phyloP scores from a whole-genome alignment of 2,329 filamentous ascomycete genomes.

The Colletotrichum lentis region DNA sequence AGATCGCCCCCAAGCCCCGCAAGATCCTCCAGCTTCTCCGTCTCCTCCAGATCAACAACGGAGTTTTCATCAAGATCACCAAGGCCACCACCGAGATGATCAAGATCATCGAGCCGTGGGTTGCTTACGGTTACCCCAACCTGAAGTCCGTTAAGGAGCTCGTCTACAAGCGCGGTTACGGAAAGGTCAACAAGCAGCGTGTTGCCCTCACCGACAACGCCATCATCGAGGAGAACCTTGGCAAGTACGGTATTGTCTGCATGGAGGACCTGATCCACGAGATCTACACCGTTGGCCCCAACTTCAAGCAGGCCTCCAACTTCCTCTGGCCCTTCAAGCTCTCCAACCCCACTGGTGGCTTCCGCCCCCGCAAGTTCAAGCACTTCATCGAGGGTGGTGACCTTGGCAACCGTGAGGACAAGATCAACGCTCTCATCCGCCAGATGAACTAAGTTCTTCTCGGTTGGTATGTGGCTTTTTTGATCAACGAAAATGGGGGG shows the following conservation, averaged over 20 bases:
- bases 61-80: slow-evolving; percentile 96
- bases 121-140: slow-evolving; percentile 99
- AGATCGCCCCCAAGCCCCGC: slow-evolving; percentile 99
- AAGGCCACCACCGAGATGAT: slow-evolving; percentile 98
- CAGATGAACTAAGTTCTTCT: slow-evolving; percentile 87
- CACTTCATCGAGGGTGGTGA: slow-evolving; percentile 99
- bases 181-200: slow-evolving; percentile 98
- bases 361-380: slow-evolving; percentile 97
- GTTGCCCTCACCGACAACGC: slow-evolving; percentile 96
- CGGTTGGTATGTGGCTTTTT: neutral
- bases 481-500: slow-evolving; percentile 43
- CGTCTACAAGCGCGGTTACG: slow-evolving; percentile 99
- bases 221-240: slow-evolving; percentile 95
- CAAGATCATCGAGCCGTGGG: slow-evolving; percentile 98
- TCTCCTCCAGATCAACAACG: slow-evolving; percentile 99
- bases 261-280: slow-evolving; percentile 99
- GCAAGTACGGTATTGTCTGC: slow-evolving; percentile 99
- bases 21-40: slow-evolving; percentile 99
- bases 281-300: slow-evolving; percentile 97
- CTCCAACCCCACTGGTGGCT: slow-evolving; percentile 96
- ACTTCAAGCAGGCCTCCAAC: slow-evolving; percentile 99
- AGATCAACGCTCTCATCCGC: slow-evolving; percentile 95
- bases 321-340: slow-evolving; percentile 99
- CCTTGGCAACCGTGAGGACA: slow-evolving; percentile 96
- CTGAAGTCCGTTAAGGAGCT: slow-evolving; percentile 99